These are phyloP conservation scores for Ganoderma boninense DNA, from an alignment of 1,284 basidiomycete species.

Conservation along the genomic window DNA sequence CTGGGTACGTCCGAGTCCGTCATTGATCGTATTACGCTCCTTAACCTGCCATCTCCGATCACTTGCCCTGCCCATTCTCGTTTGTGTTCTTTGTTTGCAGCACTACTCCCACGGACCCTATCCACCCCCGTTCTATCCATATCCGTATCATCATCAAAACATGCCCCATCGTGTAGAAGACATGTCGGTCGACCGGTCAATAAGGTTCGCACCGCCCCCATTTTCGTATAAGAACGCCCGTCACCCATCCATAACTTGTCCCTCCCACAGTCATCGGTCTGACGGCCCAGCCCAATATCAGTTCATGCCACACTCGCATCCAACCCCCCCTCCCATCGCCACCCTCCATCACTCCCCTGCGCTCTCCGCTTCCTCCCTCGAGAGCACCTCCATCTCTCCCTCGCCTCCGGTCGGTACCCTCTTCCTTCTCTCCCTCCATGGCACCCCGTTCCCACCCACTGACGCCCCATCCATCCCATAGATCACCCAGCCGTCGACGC, in stretches of 20 bases:
- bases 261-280: conserved; percentile 47
- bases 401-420: conserved; percentile 44
- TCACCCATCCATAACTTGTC: conserved; percentile 23
- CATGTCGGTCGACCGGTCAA: conserved; percentile 47
- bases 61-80: conserved; percentile 17
- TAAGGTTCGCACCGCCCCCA: conserved; percentile 46
- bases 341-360: conserved; percentile 69
- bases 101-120: conserved; percentile 34
- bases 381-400: conserved; percentile 66
- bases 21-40: conserved; percentile 33
- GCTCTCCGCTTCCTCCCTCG: conserved; percentile 62
- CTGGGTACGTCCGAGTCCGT: conserved; percentile 31
- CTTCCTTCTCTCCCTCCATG: conserved; percentile 33
- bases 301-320: conserved; percentile 41
- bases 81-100: conserved; percentile 19
- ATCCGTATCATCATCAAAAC: conserved; percentile 37
- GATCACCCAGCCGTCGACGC: conserved; percentile 41
- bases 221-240: conserved; percentile 34
- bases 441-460: conserved; percentile 43
- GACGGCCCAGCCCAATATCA: conserved; percentile 49
- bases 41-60: conserved; percentile 34
- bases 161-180: conserved; percentile 61
- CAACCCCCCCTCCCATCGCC: conserved; percentile 63
- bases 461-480: conserved; percentile 29
- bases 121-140: conserved; percentile 35